These are phyloP conservation scores for Exobasidium cylindrosporum DNA, from an alignment of 1,284 basidiomycete genomes.

Conservation along the genomic window DNA sequence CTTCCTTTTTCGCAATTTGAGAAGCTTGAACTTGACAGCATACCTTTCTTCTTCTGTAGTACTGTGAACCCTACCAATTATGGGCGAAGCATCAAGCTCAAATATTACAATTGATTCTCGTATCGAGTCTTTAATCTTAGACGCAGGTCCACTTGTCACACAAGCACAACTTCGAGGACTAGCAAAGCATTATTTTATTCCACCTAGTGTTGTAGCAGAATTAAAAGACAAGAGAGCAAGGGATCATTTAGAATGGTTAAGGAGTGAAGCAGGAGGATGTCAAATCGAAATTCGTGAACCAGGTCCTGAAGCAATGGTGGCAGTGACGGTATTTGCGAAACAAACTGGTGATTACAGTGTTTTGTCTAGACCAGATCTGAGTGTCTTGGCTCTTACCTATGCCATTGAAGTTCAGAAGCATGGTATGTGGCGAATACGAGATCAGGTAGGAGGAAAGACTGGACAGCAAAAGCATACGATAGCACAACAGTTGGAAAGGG, in stretches of 20 bases:
- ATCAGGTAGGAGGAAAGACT: conserved; percentile 56
- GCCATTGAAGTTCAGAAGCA: conserved; percentile 66
- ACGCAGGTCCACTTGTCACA: conserved; percentile 51
- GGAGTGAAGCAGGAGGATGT: conserved; percentile 29
- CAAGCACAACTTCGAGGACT: conserved; percentile 43
- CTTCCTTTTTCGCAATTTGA: too few species aligned
- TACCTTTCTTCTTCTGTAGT: background rate
- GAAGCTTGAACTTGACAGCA: background rate
- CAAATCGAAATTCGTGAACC: conserved; percentile 45
- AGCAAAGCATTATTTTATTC: conserved; percentile 47
- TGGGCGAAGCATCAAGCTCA: conserved; percentile 4
- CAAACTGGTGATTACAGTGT: conserved; percentile 96
- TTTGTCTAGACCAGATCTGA: conserved; percentile 84
- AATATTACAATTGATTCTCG: conserved; percentile 19
- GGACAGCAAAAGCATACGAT: conserved; percentile 38
- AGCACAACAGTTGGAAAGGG: conserved; percentile 9
- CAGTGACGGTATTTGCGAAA: conserved; percentile 86
- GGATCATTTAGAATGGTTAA: conserved; percentile 46
- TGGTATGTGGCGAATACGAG: conserved; percentile 60
- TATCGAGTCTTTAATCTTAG: conserved; percentile 49
- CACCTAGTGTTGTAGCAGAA: conserved; percentile 47
- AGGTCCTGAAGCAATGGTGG: conserved; percentile 38
- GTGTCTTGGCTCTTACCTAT: conserved; percentile 84
- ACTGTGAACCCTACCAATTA: background rate
- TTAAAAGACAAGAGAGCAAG: conserved; percentile 47